These are phyloP conservation scores for Phytomonas francai DNA, from an alignment of 208 protist species.

Conservation along the genomic window DNA sequence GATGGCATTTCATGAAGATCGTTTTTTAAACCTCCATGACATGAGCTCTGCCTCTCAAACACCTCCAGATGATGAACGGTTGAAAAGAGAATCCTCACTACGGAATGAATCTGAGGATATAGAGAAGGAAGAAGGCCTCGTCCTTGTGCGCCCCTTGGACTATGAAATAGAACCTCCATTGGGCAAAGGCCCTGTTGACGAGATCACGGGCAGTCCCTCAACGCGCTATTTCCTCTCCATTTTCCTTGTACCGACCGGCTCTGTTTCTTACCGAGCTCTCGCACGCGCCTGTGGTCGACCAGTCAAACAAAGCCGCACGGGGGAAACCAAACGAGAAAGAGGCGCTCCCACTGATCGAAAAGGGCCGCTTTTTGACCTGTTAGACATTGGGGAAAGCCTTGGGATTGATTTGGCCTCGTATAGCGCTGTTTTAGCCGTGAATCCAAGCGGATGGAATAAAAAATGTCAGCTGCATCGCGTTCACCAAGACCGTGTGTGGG, in stretches of 20 bases:
- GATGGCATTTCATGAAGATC: slow-evolving; percentile 5
- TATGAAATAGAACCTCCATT: not conserved
- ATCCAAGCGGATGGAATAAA: slow-evolving; percentile 80
- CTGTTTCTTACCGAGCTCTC: slow-evolving; percentile 22
- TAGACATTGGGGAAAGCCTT: slow-evolving; percentile 28
- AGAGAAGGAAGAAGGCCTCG: not conserved
- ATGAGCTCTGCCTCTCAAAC: not conserved
- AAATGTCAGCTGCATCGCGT: slow-evolving; percentile 16
- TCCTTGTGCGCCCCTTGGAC: not conserved
- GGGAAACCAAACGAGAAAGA: slow-evolving; percentile 2
- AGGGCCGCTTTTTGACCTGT: not conserved
- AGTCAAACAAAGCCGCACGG: not conserved
- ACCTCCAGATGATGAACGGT: not conserved
- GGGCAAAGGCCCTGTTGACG: not conserved
- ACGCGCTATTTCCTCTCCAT: slow-evolving; percentile 20
- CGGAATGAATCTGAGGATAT: not conserved
- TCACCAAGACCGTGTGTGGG: slow-evolving; percentile 14
- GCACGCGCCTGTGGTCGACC: slow-evolving; percentile 14
- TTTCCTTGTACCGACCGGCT: slow-evolving; percentile 38
- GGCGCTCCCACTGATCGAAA: not conserved
- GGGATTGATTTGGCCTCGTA: slow-evolving; percentile 34
- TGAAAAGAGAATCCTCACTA: not conserved
- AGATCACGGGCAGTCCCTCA: not conserved
- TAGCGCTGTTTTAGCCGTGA: slow-evolving; percentile 57
- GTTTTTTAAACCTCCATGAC: not conserved